phyloP scores from a whole-genome alignment of 2,329 filamentous ascomycete species.

The Colletotrichum tofieldiae region DNA sequence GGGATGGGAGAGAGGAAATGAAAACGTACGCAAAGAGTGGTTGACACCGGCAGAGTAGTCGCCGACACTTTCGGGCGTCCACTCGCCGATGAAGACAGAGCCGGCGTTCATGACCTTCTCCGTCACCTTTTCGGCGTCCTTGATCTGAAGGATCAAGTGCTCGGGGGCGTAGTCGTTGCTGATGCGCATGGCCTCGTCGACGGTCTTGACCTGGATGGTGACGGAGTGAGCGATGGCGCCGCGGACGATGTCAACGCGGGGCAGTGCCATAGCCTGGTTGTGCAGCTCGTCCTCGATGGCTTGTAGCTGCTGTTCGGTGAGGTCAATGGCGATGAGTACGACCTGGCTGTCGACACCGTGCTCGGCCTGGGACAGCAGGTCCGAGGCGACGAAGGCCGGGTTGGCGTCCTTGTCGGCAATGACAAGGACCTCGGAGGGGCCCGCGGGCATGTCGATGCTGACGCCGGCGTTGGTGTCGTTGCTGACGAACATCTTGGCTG shows the following conservation, averaged over 20 bases:
- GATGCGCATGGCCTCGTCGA: conserved; percentile 82
- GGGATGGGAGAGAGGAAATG: neutral
- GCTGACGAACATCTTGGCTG: conserved; percentile 97
- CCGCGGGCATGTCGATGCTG: conserved; percentile 98
- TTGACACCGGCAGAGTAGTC: conserved; percentile 99
- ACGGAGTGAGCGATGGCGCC: conserved; percentile 93
- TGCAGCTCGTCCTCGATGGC: conserved; percentile 95
- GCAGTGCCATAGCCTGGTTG: conserved; percentile 86
- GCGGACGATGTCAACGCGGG: conserved; percentile 92
- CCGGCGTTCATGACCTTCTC: conserved; percentile 92
- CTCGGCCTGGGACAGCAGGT: conserved; percentile 95
- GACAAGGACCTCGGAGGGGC: conserved; percentile 96
- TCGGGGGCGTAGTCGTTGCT: conserved; percentile 98
- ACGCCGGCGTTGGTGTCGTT: conserved; percentile 97
- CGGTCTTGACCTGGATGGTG: conserved; percentile 81
- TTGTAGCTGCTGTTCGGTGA: conserved; percentile 79
- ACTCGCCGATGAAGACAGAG: conserved; percentile 94
- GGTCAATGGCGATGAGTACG: conserved; percentile 87
- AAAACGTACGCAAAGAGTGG: conserved; percentile 90
- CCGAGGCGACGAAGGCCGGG: conserved; percentile 94
- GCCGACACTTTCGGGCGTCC: conserved; percentile 98
- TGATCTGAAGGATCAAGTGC: conserved; percentile 93
- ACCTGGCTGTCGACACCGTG: conserved; percentile 98
- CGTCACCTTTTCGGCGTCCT: conserved; percentile 81
- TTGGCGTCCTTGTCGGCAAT: conserved; percentile 90